Evolutionary conservation across 129 eudicot genomes (phyloP).

Genomic region (Flaveria sonorensis): DNA sequence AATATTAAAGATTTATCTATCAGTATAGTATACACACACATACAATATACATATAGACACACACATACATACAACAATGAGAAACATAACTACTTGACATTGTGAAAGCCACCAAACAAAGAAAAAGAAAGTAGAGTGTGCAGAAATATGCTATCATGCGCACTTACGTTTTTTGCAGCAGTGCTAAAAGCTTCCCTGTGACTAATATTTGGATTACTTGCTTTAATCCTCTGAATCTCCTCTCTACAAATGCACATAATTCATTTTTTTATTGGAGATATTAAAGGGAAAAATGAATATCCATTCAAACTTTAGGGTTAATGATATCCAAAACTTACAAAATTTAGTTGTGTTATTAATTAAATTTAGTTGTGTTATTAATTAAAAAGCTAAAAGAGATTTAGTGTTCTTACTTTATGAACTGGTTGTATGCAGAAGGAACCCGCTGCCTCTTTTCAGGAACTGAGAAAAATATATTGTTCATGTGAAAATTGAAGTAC

Average conservation of each 20-base stretch:
- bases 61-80: neutral
- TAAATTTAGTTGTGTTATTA: neutral
- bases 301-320: neutral
- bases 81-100: conserved; percentile 15
- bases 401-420: conserved; percentile 57
- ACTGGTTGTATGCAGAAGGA: conserved; percentile 93
- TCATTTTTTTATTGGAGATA: neutral
- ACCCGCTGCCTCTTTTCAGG: conserved; percentile 99
- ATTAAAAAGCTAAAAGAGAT: neutral
- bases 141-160: conserved; percentile 29
- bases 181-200: conserved; percentile 98
- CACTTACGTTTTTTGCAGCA: conserved; percentile 77
- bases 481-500: neutral
- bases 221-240: conserved; percentile 97
- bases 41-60: neutral
- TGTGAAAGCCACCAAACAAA: conserved; percentile 33
- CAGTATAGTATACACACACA: neutral
- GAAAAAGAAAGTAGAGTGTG: conserved; percentile 31
- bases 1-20: neutral
- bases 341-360: conserved; percentile 1
- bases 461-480: conserved; percentile 44
- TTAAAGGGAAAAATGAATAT: neutral
- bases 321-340: neutral
- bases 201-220: conserved; percentile 89
- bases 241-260: conserved; percentile 49